Evolutionary conservation across 2,329 filamentous ascomycete species (phyloP).

Genomic region (Metarhizium brunneum): DNA sequence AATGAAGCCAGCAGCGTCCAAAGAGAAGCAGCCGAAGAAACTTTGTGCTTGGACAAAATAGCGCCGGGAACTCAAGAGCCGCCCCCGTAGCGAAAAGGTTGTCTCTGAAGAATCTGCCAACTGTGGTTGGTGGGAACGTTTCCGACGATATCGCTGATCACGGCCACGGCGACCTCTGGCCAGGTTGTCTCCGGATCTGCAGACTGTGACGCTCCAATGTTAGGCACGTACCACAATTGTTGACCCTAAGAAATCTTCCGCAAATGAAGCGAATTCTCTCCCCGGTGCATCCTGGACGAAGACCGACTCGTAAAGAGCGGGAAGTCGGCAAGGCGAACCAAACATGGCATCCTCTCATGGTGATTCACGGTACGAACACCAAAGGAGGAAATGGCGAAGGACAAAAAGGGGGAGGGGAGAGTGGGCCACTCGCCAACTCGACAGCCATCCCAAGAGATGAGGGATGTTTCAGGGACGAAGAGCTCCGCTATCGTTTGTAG

Average conservation of each 20-base stretch:
- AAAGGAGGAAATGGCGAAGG: too few species aligned
- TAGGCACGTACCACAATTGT: too few species aligned
- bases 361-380: too few species aligned
- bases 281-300: too few species aligned
- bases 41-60: background rate
- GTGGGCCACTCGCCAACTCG: background rate
- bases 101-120: background rate
- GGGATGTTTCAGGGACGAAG: constrained; percentile 7
- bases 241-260: too few species aligned
- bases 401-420: background rate
- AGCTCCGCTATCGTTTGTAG: constrained; percentile 3
- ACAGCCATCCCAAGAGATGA: constrained; percentile 5
- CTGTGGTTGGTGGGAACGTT: background rate
- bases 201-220: too few species aligned
- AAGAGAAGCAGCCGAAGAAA: background rate
- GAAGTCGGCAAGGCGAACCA: too few species aligned
- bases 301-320: too few species aligned
- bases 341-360: too few species aligned
- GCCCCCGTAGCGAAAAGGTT: background rate
- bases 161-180: background rate
- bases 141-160: background rate
- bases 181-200: too few species aligned
- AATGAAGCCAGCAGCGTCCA: background rate
- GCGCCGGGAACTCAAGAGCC: background rate
- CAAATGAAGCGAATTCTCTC: too few species aligned